A percentile compares a stretch with the other conserved stretches of the same genome.
These are phyloP conservation scores for Fraxinus cuspidata DNA, from an alignment of 257 asterid species.

Conservation along the genomic window DNA sequence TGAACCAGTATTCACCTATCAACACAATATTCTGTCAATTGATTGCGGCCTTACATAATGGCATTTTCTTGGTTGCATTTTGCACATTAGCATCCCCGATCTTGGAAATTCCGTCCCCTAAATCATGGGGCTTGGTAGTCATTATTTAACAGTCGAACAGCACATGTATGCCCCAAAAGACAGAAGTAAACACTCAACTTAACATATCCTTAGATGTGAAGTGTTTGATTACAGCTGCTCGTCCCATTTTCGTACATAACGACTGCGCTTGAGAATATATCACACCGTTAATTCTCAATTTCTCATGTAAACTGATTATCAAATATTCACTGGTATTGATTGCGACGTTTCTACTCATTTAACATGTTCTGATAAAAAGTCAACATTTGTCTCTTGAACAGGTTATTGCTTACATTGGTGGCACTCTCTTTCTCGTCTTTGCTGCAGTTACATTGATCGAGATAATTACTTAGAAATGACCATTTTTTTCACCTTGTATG, in stretches of 20 bases:
- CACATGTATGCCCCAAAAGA: background rate
- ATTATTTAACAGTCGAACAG: background rate
- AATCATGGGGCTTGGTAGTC: background rate
- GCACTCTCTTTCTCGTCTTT: constrained; percentile 79
- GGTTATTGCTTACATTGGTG: constrained; percentile 79
- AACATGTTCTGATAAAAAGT: background rate
- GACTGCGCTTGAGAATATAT: background rate
- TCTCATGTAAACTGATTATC: background rate
- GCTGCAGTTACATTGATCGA: constrained; percentile 74
- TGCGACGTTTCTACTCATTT: background rate
- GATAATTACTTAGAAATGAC: constrained; percentile 44
- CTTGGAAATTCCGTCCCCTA: background rate
- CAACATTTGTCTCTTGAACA: constrained; percentile 26
- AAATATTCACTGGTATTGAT: background rate
- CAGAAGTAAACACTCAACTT: background rate
- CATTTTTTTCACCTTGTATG: background rate
- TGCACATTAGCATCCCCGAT: too few relatives aligned
- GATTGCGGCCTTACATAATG: background rate
- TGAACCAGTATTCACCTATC: background rate
- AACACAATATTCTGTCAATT: background rate
- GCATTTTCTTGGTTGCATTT: background rate
- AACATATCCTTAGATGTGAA: background rate
- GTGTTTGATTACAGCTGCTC: background rate
- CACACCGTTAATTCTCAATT: background rate
- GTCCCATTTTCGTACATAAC: background rate